phyloP scores from a whole-genome alignment of 2,329 filamentous ascomycete species.

The Penicillium hordei region DNA sequence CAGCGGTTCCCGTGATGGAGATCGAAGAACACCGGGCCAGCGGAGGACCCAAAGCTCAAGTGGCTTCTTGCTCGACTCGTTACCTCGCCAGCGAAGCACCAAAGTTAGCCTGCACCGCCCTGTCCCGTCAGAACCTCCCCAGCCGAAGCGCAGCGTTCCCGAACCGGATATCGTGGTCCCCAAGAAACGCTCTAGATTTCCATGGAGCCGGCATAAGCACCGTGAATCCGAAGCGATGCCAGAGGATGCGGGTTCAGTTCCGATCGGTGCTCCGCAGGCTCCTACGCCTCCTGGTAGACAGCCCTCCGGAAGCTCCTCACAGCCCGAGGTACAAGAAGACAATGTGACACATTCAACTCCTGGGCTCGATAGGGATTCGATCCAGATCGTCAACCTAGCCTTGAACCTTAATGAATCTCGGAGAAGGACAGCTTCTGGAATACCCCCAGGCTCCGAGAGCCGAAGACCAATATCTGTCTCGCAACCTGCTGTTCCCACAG shows the following conservation, averaged over 20 bases:
- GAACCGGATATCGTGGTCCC: slow-evolving; percentile 34
- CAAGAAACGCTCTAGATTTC: slow-evolving; percentile 40
- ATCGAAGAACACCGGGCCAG: slow-evolving; percentile 26
- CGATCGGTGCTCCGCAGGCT: slow-evolving; percentile 10
- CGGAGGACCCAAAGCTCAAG: slow-evolving; percentile 37
- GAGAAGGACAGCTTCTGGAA: slow-evolving; percentile 61
- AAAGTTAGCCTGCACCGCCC: slow-evolving; percentile 26
- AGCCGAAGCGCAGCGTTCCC: slow-evolving; percentile 43
- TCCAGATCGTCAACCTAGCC: slow-evolving; percentile 90
- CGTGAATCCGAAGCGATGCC: slow-evolving; percentile 34
- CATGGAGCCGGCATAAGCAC: slow-evolving; percentile 35
- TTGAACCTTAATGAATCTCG: slow-evolving; percentile 78
- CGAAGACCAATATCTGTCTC: slow-evolving; percentile 35
- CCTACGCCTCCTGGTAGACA: slow-evolving; percentile 14
- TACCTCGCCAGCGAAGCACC: slow-evolving; percentile 30
- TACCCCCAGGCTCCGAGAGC: slow-evolving; percentile 51
- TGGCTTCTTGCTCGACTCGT: slow-evolving; percentile 49
- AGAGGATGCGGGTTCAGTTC: slow-evolving; percentile 13
- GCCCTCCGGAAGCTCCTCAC: slow-evolving; percentile 16
- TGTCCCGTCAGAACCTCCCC: slow-evolving; percentile 29
- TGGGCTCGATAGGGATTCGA: slow-evolving; percentile 69
- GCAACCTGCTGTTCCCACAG: slow-evolving; percentile 22
- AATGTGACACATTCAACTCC: slow-evolving; percentile 21
- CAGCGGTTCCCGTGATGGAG: slow-evolving; percentile 38
- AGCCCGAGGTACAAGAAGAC: slow-evolving; percentile 10